Evolutionary conservation across 2,329 filamentous ascomycete genomes (phyloP), one percentile per base, ranked within the genome.

Genomic region (Talaromyces albobiverticillius): DNA sequence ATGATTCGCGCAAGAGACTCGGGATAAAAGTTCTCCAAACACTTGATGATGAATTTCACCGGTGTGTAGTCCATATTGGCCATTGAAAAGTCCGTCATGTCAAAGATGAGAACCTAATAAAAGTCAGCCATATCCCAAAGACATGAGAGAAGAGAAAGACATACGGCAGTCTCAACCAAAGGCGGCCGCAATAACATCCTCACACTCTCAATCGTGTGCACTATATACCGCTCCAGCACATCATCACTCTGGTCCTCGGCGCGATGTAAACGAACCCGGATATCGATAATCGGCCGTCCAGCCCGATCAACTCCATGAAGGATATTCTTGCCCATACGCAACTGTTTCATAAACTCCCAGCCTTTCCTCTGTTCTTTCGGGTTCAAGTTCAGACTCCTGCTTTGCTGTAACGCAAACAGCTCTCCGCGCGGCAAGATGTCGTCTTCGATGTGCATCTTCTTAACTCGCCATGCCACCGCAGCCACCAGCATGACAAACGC

Each of bases 21-120:
- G 0, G 94, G 93, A 64, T 96, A 99, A 69, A 97, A 96, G 56
- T 92, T 91, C 76, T 97, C 91, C 68, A 97, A 97, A 69, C 90
- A 95, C 71, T 95, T 93, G 71, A 97, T 95, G 85, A 97, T 95
- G 74, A 96, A 97, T 68, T 95, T 97, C 51, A 99, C 89, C 0
- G 94, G 93, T 0, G 89, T 85, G 71, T 97, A 97, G 73, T 99
- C 94, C 94, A 97, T 96, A 73, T 99, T 97, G 11, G 92, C 88
- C 75, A 96, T 81, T 10, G 88, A 89, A 70, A 97, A 97, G 48
- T 86, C 85, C 2, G 89, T 95, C 89, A 97, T 91, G 69, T 99
- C 93, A 66, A 99, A 97, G 32, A 97, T 75, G 58, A 97, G 83
- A 26, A 89, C 92, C 89, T 95, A 53, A 36, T 7, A 38, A 31